phyloP scores from a whole-genome alignment of 306 rosid species.

The Castanospermum australe region DNA sequence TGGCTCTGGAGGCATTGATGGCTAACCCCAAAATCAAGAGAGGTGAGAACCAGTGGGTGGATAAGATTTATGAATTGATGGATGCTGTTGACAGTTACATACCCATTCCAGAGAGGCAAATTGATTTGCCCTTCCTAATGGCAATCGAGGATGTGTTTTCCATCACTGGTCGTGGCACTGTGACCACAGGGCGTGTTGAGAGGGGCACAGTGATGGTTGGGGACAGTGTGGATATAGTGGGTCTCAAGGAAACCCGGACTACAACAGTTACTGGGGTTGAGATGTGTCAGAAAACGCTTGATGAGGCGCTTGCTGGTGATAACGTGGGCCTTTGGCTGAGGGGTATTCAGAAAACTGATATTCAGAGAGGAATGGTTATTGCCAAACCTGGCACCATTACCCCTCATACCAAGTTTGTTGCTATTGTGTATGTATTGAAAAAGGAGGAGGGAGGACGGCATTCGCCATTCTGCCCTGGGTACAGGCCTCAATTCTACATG shows the following conservation, averaged over 20 bases:
- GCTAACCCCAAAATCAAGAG: conserved; percentile 31
- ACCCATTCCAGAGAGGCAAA: conserved; percentile 34
- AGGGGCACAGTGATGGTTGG: conserved; percentile 34
- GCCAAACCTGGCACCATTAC: conserved; percentile 29
- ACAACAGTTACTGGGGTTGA: conserved; percentile 40
- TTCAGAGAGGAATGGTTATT: conserved; percentile 37
- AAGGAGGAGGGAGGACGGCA: conserved; percentile 41
- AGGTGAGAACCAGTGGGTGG: conserved; percentile 40
- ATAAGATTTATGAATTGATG: conserved; percentile 29
- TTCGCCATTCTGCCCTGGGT: conserved; percentile 32
- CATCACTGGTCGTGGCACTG: conserved; percentile 36
- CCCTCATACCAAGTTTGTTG: conserved; percentile 30
- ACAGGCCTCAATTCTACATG: conserved; percentile 40
- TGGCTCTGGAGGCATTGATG: conserved; percentile 38
- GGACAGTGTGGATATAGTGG: conserved; percentile 33
- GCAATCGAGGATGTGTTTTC: conserved; percentile 39
- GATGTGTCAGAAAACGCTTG: conserved; percentile 38
- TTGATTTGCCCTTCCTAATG: conserved; percentile 32
- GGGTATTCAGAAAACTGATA: conserved; percentile 37
- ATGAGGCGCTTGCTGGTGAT: conserved; percentile 39
- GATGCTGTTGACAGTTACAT: conserved; percentile 36
- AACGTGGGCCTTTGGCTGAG: conserved; percentile 38
- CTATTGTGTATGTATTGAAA: conserved; percentile 36
- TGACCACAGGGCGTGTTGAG: conserved; percentile 38
- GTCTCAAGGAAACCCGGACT: conserved; percentile 29